Base-by-base conservation (phyloP, 1,139 yeast genomes). In the Entelexis paramagnoliae region DNA sequence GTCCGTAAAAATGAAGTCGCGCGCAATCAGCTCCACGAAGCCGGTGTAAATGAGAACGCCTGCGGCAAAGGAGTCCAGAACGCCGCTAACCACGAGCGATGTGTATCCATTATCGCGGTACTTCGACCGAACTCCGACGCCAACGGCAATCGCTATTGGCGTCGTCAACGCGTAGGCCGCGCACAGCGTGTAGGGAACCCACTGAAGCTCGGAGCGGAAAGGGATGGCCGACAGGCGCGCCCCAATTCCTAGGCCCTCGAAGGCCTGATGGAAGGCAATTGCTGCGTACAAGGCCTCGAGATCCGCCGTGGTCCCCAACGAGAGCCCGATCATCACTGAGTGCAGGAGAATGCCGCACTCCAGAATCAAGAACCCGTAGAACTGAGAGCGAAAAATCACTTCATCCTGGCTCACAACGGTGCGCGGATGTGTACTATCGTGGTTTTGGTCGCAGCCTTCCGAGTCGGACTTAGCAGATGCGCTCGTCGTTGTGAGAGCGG, bases 221-320 rank as follows among this genome's bases (percentile, higher is more conserved):
- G 75, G 71, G 5, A 85, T 79, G 24, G 77, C 74, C 1, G 95
- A 87, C 53, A 88, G 74, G 66, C 96, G 77, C 8, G 95, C 78
- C 50, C 96, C 96, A 61, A 88, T 74, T 61, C 96, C 96, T 51
- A 88, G 73, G 52, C 96, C 96, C 72, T 88, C 96, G 66, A 88
- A 88, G 71, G 83, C 76, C 69, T 88, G 96, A 69, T 88, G 96
- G 77, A 88, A 88, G 2, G 84, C 81, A 51, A 88, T 68, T 17
- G 87, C 96, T 60, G 83, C 76, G 67, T 84, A 88, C 49, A 88
- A 72, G 2, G 88, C 77, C 50, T 72, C 76, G 65, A 86, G 87
- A 65, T 86, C 95, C 56, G 79, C 81, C 14, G 86, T 75, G 20
- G 80, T 80, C 3, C 91, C 87, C 53, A 85, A 71, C 0, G 89